These are phyloP conservation scores for Jatropha multifida DNA, from an alignment of 441 rosid species.

Conservation along the genomic window DNA sequence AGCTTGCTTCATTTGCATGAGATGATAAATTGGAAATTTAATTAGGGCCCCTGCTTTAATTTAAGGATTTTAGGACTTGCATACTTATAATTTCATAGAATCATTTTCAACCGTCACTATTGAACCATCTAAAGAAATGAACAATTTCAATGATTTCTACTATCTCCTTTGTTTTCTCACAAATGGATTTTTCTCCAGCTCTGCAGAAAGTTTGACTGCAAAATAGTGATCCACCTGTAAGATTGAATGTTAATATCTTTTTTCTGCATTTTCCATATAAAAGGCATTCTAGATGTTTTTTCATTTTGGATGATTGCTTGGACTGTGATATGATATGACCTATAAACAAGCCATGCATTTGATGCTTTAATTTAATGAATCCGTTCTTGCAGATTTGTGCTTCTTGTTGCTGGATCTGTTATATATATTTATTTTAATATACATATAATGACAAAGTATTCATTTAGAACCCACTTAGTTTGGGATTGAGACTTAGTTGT, in stretches of 20 bases:
- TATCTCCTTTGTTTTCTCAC: neutral
- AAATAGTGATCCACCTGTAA: neutral
- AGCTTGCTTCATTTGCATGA: conserved; percentile 7
- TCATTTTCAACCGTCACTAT: neutral
- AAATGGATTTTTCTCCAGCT: neutral
- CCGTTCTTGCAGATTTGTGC: too few species aligned
- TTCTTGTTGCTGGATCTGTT: too few species aligned
- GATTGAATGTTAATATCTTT: neutral
- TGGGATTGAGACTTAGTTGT: too few species aligned
- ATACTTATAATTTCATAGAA: neutral
- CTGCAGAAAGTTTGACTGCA: neutral
- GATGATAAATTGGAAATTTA: neutral
- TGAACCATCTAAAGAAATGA: neutral
- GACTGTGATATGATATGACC: neutral
- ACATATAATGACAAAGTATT: too few species aligned
- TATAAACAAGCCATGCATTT: neutral
- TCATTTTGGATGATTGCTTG: neutral
- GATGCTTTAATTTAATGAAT: too few species aligned
- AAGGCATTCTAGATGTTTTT: neutral
- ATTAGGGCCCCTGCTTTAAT: neutral
- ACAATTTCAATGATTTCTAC: neutral
- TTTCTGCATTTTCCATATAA: neutral
- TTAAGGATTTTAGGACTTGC: neutral
- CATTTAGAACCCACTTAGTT: too few species aligned
- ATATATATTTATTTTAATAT: too few species aligned